Conservation (phyloP, 306 rosid species). For the Elaeagnus macrophylla region DNA sequence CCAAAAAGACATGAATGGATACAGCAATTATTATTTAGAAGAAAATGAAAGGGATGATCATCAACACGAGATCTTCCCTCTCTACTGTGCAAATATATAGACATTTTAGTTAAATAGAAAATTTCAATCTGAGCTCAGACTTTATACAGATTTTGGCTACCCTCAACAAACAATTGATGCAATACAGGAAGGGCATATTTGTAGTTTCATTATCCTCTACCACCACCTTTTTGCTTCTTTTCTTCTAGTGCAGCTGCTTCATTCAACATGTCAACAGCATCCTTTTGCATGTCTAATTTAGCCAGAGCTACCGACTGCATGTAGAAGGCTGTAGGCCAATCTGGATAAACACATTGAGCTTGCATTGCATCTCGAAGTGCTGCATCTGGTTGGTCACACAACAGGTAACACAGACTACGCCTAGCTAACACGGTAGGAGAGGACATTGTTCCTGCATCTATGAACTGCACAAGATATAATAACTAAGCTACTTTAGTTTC, state of each 20-base stretch:
- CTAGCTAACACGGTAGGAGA: slow-evolving; percentile 94
- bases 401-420: slow-evolving; percentile 85
- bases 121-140: slow-evolving; percentile 54
- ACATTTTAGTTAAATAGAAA: slow-evolving; percentile 33
- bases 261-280: slow-evolving; percentile 82
- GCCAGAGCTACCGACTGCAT: slow-evolving; percentile 98
- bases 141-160: slow-evolving; percentile 62
- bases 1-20: no score
- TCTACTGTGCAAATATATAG: not conserved
- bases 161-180: slow-evolving; percentile 29
- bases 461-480: slow-evolving; percentile 47
- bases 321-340: slow-evolving; percentile 96
- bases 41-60: no score
- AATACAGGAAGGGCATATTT: slow-evolving; percentile 2
- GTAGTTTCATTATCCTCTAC: slow-evolving; percentile 38
- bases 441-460: slow-evolving; percentile 80
- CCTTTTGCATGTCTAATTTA: slow-evolving; percentile 90
- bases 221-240: slow-evolving; percentile 75
- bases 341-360: slow-evolving; percentile 85
- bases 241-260: slow-evolving; percentile 90
- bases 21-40: no score
- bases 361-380: slow-evolving; percentile 99
- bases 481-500: not conserved
- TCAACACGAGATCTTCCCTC: not conserved
- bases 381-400: slow-evolving; percentile 84